These are phyloP conservation scores for Hyphopichia khmerensis DNA, from an alignment of 1,139 yeast species.

Conservation along the genomic window DNA sequence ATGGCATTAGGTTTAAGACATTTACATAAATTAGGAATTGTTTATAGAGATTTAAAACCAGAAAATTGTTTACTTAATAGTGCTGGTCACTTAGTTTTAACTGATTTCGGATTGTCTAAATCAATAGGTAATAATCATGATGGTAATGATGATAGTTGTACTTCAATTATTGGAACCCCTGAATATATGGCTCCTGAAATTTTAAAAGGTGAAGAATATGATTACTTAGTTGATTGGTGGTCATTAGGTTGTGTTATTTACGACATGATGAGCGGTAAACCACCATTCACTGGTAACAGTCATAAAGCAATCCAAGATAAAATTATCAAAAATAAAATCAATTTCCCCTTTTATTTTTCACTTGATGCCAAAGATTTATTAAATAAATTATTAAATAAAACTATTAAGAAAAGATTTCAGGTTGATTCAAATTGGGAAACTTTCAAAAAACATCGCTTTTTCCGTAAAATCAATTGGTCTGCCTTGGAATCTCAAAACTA, in stretches of 20 bases:
- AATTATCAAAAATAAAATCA: conserved; percentile 67
- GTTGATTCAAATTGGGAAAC: conserved; percentile 49
- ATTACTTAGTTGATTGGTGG: conserved; percentile 38
- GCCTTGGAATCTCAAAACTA: conserved; percentile 20
- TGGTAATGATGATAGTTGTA: conserved; percentile 44
- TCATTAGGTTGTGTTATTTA: conserved; percentile 51
- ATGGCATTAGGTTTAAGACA: conserved; percentile 33
- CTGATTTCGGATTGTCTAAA: conserved; percentile 88
- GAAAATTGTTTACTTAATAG: conserved; percentile 82
- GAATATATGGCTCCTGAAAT: conserved; percentile 41
- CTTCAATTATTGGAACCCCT: conserved; percentile 85
- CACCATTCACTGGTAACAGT: conserved; percentile 89
- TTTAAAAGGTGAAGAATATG: conserved; percentile 30
- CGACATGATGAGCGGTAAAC: conserved; percentile 88
- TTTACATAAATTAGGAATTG: conserved; percentile 35
- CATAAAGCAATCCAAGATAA: conserved; percentile 77
- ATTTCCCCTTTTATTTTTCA: conserved; percentile 74
- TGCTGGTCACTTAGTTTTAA: conserved; percentile 74
- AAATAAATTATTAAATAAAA: conserved; percentile 67
- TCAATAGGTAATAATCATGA: conserved; percentile 48
- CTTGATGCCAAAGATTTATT: conserved; percentile 80
- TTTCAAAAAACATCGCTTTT: conserved; percentile 28
- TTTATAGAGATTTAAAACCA: conserved; percentile 78
- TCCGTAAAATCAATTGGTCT: conserved; percentile 31
- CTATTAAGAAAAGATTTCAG: conserved; percentile 68